A percentile compares a stretch with the other conserved stretches of the same genome.
phyloP scores from a whole-genome alignment of 345 rosid genomes.

The Viola odorata region DNA sequence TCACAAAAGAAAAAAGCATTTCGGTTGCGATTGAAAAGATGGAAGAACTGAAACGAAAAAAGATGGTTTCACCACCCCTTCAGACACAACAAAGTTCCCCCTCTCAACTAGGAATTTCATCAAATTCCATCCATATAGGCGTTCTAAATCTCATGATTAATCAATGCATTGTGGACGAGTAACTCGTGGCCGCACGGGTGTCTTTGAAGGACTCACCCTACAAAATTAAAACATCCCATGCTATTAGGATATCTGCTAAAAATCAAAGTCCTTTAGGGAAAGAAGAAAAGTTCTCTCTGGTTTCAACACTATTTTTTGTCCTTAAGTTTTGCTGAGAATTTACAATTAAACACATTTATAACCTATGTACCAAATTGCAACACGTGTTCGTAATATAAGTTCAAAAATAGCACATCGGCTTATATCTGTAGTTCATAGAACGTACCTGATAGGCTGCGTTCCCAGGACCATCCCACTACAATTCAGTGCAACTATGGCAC shows the following conservation, averaged over 20 bases:
- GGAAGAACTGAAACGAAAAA: slow-evolving; percentile 30
- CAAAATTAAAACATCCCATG: not conserved
- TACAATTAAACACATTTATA: too few relatives aligned
- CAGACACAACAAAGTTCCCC: slow-evolving; percentile 27
- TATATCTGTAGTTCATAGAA: not conserved
- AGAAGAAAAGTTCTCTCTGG: not conserved
- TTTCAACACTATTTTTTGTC: too few relatives aligned
- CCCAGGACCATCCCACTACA: slow-evolving; percentile 74
- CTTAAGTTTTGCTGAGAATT: too few relatives aligned
- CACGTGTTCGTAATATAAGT: not conserved
- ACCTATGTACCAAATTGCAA: too few relatives aligned
- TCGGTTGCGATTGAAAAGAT: slow-evolving; percentile 30
- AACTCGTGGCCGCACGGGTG: slow-evolving; percentile 76
- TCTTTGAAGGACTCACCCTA: slow-evolving; percentile 86
- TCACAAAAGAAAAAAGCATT: slow-evolving; percentile 22
- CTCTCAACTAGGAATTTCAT: slow-evolving; percentile 17
- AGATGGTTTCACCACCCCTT: slow-evolving; percentile 39
- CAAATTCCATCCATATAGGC: slow-evolving; percentile 26
- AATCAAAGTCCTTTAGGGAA: slow-evolving; percentile 1
- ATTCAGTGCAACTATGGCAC: slow-evolving; percentile 67
- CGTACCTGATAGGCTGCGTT: slow-evolving; percentile 64
- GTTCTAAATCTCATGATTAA: slow-evolving; percentile 13
- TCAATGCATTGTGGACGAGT: slow-evolving; percentile 39
- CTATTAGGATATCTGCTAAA: not conserved
- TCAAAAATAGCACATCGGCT: too few relatives aligned